These are phyloP conservation scores for Cercospora sp. DNA, from an alignment of 2,329 filamentous ascomycete genomes.

Conservation along the genomic window DNA sequence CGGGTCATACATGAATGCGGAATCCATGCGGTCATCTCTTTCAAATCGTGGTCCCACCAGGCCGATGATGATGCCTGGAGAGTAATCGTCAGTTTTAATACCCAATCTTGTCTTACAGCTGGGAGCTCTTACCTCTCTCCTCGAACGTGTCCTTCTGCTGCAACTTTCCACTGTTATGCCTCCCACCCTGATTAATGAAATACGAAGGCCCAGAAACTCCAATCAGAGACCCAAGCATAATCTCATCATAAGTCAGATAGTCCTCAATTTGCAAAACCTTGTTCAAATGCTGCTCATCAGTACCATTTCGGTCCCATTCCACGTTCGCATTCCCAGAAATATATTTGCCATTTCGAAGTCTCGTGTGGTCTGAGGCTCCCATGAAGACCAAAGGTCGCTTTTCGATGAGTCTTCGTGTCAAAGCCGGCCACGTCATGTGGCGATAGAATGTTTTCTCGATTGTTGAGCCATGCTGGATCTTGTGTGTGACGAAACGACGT, in stretches of 20 bases:
- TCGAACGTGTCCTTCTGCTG: conserved; percentile 25
- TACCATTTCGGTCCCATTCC: conserved; percentile 37
- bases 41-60: conserved; percentile 39
- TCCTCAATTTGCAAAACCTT: conserved; percentile 25
- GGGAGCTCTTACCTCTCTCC: conserved; percentile 18
- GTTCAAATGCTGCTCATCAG: conserved; percentile 26
- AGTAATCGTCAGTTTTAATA: neutral
- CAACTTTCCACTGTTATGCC: conserved; percentile 27
- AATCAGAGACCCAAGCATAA: conserved; percentile 37
- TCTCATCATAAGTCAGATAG: conserved; percentile 40
- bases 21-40: conserved; percentile 36
- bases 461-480: conserved; percentile 31
- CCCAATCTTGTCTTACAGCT: neutral
- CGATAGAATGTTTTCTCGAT: conserved; percentile 35
- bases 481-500: conserved; percentile 34
- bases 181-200: conserved; percentile 37
- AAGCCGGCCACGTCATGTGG: conserved; percentile 26
- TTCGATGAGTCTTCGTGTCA: conserved; percentile 33
- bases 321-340: conserved; percentile 4
- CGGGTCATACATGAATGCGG: conserved; percentile 28
- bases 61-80: conserved; percentile 33
- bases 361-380: conserved; percentile 30
- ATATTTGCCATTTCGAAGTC: conserved; percentile 31
- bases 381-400: conserved; percentile 37
- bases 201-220: conserved; percentile 34